Percentiles rank a stretch among this genome's conserved stretches.
phyloP scores from a whole-genome alignment of 2,329 filamentous ascomycete genomes.

The Fusarium falciforme region DNA sequence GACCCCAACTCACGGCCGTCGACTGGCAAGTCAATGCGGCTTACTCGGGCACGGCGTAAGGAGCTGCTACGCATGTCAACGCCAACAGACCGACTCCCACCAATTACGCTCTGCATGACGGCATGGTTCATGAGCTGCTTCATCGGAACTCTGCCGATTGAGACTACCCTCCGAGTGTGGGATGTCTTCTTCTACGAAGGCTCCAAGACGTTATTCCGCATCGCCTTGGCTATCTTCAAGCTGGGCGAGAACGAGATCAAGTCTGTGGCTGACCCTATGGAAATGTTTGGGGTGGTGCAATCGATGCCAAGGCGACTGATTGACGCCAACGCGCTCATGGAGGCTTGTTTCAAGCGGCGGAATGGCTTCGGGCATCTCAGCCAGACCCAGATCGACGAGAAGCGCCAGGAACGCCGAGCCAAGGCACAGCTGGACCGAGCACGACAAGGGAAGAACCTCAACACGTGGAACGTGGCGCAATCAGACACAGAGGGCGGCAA shows the following conservation, averaged over 20 bases:
- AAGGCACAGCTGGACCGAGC: conserved; percentile 58
- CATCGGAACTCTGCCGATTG: conserved; percentile 91
- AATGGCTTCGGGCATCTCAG: conserved; percentile 85
- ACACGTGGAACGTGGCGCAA: conserved; percentile 47
- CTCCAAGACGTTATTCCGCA: conserved; percentile 91
- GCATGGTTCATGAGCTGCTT: conserved; percentile 99
- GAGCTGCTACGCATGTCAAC: conserved; percentile 53
- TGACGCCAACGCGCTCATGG: conserved; percentile 84
- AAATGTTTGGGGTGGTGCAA: conserved; percentile 95
- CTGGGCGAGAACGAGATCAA: conserved; percentile 84
- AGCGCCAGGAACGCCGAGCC: conserved; percentile 75
- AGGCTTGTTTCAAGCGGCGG: conserved; percentile 82
- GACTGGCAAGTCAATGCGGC: conserved; percentile 50
- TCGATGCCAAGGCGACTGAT: conserved; percentile 83
- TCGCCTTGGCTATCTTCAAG: conserved; percentile 92
- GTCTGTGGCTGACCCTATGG: conserved; percentile 85
- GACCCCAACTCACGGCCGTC: conserved; percentile 52
- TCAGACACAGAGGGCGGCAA: conserved; percentile 48
- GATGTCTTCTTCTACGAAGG: conserved; percentile 97
- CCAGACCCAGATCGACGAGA: conserved; percentile 83
- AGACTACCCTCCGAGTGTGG: conserved; percentile 93
- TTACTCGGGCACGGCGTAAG: conserved; percentile 52
- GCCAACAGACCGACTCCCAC: conserved; percentile 73
- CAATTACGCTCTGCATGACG: conserved; percentile 91
- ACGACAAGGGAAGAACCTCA: conserved; percentile 43